A percentile compares a stretch with the other conserved stretches of the same genome.
Conservation (phyloP, 768 basidiomycete species). For the Suillus subluteus region DNA sequence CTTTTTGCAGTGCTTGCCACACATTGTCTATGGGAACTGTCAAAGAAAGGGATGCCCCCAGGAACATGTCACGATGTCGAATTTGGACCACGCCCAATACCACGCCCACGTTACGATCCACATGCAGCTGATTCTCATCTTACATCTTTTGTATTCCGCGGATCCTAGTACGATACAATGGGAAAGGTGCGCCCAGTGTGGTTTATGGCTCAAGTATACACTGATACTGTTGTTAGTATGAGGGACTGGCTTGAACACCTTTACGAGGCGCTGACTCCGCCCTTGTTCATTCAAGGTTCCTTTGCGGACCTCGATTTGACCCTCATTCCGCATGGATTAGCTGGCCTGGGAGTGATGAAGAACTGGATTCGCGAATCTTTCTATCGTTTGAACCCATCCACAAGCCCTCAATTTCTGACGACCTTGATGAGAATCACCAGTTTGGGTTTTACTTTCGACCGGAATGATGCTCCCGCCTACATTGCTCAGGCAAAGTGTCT, state of each 20-base stretch:
- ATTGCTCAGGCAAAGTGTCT: constrained; percentile 36
- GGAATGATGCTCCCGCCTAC: constrained; percentile 35
- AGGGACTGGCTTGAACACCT: constrained; percentile 46
- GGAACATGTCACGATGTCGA: constrained; percentile 36
- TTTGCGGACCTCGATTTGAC: constrained; percentile 36
- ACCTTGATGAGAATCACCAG: constrained; percentile 40
- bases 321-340: constrained; percentile 43
- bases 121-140: constrained; percentile 52
- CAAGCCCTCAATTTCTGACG: constrained; percentile 40
- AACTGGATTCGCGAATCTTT: constrained; percentile 50
- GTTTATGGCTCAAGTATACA: too few relatives aligned
- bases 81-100: constrained; percentile 37
- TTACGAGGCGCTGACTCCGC: constrained; percentile 53
- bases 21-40: constrained; percentile 37
- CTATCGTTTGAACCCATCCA: constrained; percentile 32
- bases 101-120: constrained; percentile 47
- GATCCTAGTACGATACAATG: constrained; percentile 2
- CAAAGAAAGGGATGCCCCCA: constrained; percentile 35
- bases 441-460: constrained; percentile 45
- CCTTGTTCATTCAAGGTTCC: constrained; percentile 50
- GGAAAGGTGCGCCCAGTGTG: constrained; percentile 11
- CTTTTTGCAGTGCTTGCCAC: constrained; percentile 45
- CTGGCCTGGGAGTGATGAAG: constrained; percentile 41
- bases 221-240: constrained; percentile 1
- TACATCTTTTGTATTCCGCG: constrained; percentile 35